These are phyloP conservation scores for Pleurotus ostreatus DNA, from an alignment of 768 basidiomycete genomes.

Conservation along the genomic window DNA sequence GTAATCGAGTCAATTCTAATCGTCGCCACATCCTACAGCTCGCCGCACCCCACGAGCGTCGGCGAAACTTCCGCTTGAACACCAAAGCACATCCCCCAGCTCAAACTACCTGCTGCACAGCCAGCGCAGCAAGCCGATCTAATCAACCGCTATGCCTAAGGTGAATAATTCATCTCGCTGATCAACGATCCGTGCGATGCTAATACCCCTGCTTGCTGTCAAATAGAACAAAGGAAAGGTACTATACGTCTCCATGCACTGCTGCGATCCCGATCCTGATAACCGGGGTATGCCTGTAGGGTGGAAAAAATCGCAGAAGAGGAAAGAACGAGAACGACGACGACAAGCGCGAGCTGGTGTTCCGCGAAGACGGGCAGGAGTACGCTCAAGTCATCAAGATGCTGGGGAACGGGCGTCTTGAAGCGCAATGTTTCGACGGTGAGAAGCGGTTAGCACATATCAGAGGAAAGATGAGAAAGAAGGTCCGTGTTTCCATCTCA, in stretches of 20 bases:
- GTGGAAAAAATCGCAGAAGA: slow-evolving; percentile 98
- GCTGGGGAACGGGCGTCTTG: slow-evolving; percentile 96
- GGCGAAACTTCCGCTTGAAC: neutral
- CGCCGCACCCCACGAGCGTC: neutral
- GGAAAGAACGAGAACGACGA: slow-evolving; percentile 99
- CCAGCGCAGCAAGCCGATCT: neutral
- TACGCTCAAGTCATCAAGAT: slow-evolving; percentile 99
- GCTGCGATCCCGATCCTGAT: neutral
- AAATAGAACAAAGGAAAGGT: slow-evolving; percentile 76
- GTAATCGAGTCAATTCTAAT: slow-evolving; percentile 3
- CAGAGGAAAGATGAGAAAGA: slow-evolving; percentile 98
- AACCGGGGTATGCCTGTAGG: slow-evolving; percentile 42
- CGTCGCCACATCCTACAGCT: neutral
- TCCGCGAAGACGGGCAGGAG: slow-evolving; percentile 98
- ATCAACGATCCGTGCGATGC: slow-evolving; percentile 7
- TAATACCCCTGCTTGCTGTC: slow-evolving; percentile 13
- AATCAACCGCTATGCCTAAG: slow-evolving; percentile 43
- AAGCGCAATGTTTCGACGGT: slow-evolving; percentile 97
- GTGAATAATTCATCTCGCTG: slow-evolving; percentile 22
- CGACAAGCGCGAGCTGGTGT: slow-evolving; percentile 97
- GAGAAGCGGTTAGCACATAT: slow-evolving; percentile 98
- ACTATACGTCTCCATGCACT: slow-evolving; percentile 8
- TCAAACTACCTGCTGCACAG: neutral
- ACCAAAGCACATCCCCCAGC: neutral
- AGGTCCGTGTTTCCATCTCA: slow-evolving; percentile 50